Evolutionary conservation across 306 rosid genomes (phyloP).

Genomic region (Macrotyloma uniflorum): DNA sequence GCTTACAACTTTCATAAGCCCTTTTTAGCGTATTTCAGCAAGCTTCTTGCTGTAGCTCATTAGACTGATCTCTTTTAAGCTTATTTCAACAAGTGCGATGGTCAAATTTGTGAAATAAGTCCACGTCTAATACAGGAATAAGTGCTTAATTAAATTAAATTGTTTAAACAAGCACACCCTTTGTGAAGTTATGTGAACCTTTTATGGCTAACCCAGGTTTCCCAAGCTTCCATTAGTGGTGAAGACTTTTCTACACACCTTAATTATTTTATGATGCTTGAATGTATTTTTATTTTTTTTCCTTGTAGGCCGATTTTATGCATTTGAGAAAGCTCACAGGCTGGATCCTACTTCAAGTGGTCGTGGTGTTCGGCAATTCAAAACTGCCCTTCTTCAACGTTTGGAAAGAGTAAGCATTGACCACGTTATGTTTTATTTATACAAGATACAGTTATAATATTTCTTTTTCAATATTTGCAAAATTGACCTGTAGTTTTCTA

Average conservation of each 20-base stretch:
- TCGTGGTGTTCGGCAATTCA: conserved; percentile 97
- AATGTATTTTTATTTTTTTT: conserved; percentile 6
- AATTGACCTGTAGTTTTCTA: no score
- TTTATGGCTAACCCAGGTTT: neutral
- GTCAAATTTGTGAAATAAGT: neutral
- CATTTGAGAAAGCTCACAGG: conserved; percentile 97
- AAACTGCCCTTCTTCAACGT: conserved; percentile 95
- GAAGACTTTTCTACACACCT: neutral
- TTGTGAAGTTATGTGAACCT: neutral
- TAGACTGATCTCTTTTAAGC: neutral
- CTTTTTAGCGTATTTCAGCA: neutral
- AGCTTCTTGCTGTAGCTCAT: neutral
- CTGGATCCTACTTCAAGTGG: conserved; percentile 98
- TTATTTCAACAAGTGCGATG: neutral
- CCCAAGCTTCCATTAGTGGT: neutral
- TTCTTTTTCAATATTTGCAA: neutral
- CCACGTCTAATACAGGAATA: neutral
- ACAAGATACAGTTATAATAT: neutral
- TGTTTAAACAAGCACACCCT: neutral
- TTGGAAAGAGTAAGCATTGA: conserved; percentile 77
- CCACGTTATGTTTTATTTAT: neutral
- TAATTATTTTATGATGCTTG: conserved; percentile 9
- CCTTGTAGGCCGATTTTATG: conserved; percentile 89
- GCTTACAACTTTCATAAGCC: neutral
- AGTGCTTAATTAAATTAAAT: neutral